Percentiles rank a stretch among this genome's conserved stretches.
These are phyloP conservation scores for Euptelea pleiosperma DNA, from an alignment of 164 flowering plant genomes.

Conservation along the genomic window DNA sequence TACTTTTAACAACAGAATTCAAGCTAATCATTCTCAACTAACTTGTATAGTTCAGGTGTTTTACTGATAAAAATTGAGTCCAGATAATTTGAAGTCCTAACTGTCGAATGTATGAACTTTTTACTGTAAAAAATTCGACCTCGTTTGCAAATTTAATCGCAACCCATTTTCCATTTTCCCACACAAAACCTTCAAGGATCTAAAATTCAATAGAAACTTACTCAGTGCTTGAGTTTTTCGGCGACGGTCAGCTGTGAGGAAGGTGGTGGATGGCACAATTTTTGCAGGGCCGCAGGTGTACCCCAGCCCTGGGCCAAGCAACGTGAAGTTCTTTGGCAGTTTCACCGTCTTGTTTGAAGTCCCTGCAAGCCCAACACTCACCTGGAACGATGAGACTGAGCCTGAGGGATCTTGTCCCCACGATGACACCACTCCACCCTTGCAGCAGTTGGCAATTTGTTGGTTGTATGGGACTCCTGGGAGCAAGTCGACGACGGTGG, in stretches of 20 bases:
- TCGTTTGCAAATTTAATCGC: too few relatives aligned
- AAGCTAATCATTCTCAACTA: too few relatives aligned
- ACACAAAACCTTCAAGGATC: neutral
- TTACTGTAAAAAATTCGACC: too few relatives aligned
- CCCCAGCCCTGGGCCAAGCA: constrained; percentile 64
- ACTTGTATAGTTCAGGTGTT: too few relatives aligned
- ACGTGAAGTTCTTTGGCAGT: constrained; percentile 60
- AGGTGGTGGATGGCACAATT: constrained; percentile 47
- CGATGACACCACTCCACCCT: constrained; percentile 53
- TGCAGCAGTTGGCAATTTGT: constrained; percentile 59
- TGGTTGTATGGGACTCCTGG: constrained; percentile 70
- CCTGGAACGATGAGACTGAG: constrained; percentile 55
- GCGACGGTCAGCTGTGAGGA: constrained; percentile 47
- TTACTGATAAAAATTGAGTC: too few relatives aligned
- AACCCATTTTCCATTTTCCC: too few relatives aligned
- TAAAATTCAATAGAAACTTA: constrained; percentile 20
- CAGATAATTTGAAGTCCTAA: too few relatives aligned
- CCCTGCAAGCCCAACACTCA: constrained; percentile 61
- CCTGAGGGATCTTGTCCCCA: constrained; percentile 62
- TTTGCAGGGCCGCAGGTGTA: constrained; percentile 70
- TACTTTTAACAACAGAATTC: too few relatives aligned
- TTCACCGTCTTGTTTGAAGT: constrained; percentile 62
- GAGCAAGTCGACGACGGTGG: constrained; percentile 54
- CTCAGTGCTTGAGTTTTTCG: constrained; percentile 60
- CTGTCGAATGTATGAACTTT: too few relatives aligned